Conservation (phyloP, 2,329 filamentous ascomycete genomes). For the Cryphonectria naterciae region DNA sequence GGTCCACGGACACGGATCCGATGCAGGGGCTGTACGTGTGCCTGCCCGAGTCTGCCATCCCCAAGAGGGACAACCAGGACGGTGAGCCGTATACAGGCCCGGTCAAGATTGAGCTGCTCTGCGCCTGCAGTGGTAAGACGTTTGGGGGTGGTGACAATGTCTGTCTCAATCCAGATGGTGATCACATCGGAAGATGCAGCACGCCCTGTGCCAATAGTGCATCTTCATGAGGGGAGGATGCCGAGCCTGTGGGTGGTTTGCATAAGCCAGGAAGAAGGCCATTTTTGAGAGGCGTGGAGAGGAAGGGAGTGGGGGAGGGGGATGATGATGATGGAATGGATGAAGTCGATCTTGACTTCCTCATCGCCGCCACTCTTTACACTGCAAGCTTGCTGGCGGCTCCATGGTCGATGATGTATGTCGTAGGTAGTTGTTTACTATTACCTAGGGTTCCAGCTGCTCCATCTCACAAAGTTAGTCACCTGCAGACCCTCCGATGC, state of each 20-base stretch:
- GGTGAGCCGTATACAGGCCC: constrained; percentile 26
- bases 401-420: not conserved
- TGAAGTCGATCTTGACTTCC: not conserved
- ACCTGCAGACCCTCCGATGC: not conserved
- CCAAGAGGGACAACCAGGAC: constrained; percentile 15
- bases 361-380: not conserved
- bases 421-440: not conserved
- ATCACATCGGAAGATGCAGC: constrained; percentile 28
- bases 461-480: not conserved
- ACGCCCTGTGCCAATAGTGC: constrained; percentile 20
- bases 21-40: constrained; percentile 27
- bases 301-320: not conserved
- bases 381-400: too few relatives aligned
- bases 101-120: constrained; percentile 28
- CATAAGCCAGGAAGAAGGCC: not conserved
- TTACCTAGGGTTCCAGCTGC: not conserved
- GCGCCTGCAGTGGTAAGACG: constrained; percentile 26
- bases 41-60: constrained; percentile 22
- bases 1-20: constrained; percentile 27
- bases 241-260: not conserved
- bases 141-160: constrained; percentile 23
- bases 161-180: constrained; percentile 26
- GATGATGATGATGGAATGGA: not conserved
- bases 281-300: not conserved
- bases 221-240: not conserved